Base-by-base conservation (phyloP, 495 filamentous ascomycete species). In the Penicillium cosmopolitanum region DNA sequence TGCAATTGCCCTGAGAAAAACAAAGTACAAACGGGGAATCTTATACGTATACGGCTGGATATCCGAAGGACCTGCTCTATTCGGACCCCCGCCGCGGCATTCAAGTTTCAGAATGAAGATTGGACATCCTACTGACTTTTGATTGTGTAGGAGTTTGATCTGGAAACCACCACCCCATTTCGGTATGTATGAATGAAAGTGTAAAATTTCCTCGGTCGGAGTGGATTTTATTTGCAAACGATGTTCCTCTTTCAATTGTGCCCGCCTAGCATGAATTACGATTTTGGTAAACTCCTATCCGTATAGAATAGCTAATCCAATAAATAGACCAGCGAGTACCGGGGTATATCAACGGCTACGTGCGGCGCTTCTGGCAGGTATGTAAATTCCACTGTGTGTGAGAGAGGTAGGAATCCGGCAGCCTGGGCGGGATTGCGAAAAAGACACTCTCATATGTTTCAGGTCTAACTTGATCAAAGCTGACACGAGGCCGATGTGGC, bases 101-200 rank as follows among this genome's bases (percentile, higher is more conserved):
- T 46, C n/a, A 12, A 19, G 42, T 46, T 46, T 19, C 42, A 19
- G 42, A 46, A 6, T 46, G 42, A 46, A 19, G 1, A 38, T 38
- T n/a, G 36, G 11, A 13, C 11, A 5, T 21, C 16, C 38, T 15
- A 28, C 44, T 51, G 31, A 61, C 11, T 16, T 16, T 38, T 38
- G 9, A 38, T 38, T 36, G 7, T 33, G 7, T 62, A 98, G 94
- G 74, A 96, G 92, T 60, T 79, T 98, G 72, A 98, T 98, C 57
- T 98, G 94, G 94, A 98, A 98, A 71, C 94, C 95, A 23, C 96
- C 95, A 50, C 95, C 96, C 51, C 90, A 96, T 69, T 97, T 87
- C 72, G 94, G 95, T 97, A 86, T 55, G 80, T 10, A 23, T 31
- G 28, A 9, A 31, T 9, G 28, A 31, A 31, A 8, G 28, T 4